phyloP scores from a whole-genome alignment of 331 rosid genomes.

The Phaseolus coccineus region DNA sequence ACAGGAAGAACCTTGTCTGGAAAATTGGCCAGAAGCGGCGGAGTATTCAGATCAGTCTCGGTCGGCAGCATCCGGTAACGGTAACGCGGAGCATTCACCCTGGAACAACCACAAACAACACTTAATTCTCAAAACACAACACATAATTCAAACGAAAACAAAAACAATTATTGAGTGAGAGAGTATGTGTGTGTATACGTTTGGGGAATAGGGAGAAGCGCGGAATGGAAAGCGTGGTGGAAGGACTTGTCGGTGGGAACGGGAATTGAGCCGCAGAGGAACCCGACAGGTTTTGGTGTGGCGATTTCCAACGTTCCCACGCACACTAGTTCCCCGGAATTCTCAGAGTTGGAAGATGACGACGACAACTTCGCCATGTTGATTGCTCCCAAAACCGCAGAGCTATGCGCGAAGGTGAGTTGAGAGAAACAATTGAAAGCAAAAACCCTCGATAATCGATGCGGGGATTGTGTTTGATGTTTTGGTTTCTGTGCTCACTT shows the following conservation, averaged over 20 bases:
- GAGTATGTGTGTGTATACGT: conserved; percentile 47
- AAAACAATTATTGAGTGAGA: neutral
- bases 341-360: conserved; percentile 47
- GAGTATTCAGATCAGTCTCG: conserved; percentile 85
- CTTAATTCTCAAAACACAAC: neutral
- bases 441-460: neutral
- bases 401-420: neutral
- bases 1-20: conserved; percentile 74
- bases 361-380: conserved; percentile 48
- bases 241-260: conserved; percentile 93
- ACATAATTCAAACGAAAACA: neutral
- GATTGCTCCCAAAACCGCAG: neutral
- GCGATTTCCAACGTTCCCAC: conserved; percentile 84
- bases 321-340: conserved; percentile 75
- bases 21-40: conserved; percentile 67
- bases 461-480: neutral
- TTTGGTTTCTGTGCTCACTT: neutral
- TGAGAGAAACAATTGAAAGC: neutral
- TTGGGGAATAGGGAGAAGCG: conserved; percentile 78
- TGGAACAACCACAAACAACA: conserved; percentile 27
- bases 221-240: conserved; percentile 74
- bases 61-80: conserved; percentile 95
- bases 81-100: conserved; percentile 88
- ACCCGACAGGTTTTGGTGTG: conserved; percentile 84
- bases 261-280: conserved; percentile 94